Evolutionary conservation across 768 basidiomycete species (phyloP).

Genomic region (Hydnomerulius pinastri): DNA sequence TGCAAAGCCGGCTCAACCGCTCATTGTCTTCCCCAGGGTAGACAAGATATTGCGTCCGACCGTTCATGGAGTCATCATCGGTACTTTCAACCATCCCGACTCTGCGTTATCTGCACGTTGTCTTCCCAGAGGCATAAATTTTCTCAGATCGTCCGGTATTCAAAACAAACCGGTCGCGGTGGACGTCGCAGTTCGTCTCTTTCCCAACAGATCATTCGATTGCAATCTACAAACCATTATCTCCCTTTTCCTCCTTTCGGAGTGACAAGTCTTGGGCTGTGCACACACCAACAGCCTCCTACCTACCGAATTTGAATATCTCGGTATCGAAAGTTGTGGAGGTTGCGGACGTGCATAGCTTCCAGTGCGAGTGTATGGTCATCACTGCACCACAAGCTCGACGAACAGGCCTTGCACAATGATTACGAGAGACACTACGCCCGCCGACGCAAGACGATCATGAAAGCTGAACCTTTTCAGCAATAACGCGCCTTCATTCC

Average conservation of each 20-base stretch:
- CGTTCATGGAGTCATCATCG: not conserved
- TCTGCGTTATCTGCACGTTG: not conserved
- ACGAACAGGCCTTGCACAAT: not conserved
- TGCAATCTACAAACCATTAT: not conserved
- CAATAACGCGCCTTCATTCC: conserved; percentile 21
- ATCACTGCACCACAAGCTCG: not conserved
- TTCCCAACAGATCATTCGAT: not conserved
- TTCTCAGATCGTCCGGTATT: not conserved
- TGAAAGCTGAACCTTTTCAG: conserved; percentile 8
- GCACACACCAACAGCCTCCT: not conserved
- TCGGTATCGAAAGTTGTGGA: not conserved
- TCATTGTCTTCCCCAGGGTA: not conserved
- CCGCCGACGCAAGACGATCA: conserved; percentile 18
- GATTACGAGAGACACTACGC: not conserved
- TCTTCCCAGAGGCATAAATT: conserved; percentile 8
- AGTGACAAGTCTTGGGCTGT: not conserved
- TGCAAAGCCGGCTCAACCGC: no score
- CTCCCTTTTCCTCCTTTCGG: not conserved
- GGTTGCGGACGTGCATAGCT: not conserved
- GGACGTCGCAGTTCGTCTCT: not conserved
- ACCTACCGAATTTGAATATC: conserved; percentile 2
- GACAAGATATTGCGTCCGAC: not conserved
- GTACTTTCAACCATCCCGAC: conserved; percentile 8
- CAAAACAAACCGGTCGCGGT: conserved; percentile 2
- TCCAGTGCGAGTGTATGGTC: not conserved